A percentile compares a stretch with the other conserved stretches of the same genome.
phyloP scores from a whole-genome alignment of 2,329 filamentous ascomycete genomes.

The Beauveria caledonica region DNA sequence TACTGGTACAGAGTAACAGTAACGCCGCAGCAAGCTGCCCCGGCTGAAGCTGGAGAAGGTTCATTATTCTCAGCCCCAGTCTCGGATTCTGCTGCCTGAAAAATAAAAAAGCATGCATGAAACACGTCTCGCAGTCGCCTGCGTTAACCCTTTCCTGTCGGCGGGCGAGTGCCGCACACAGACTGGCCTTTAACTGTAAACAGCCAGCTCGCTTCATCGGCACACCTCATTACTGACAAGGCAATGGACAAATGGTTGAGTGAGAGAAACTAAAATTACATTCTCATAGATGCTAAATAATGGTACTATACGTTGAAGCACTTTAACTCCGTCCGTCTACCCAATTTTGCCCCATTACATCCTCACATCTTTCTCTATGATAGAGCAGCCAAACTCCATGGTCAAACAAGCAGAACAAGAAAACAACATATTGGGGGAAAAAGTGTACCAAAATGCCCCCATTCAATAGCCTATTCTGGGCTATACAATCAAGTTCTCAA shows the following conservation, averaged over 20 bases:
- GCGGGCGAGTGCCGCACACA: background rate
- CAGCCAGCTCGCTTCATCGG: too few relatives aligned
- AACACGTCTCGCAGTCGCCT: background rate
- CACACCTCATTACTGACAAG: background rate
- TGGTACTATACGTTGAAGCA: background rate
- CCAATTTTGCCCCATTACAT: background rate
- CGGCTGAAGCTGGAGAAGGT: background rate
- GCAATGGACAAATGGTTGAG: background rate
- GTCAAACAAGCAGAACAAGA: background rate
- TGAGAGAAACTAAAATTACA: background rate
- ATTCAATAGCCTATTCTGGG: background rate
- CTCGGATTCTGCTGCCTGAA: background rate
- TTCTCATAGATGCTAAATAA: background rate
- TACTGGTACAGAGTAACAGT: background rate
- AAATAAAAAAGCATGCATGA: background rate
- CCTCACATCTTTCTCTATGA: background rate
- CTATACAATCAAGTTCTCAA: constrained; percentile 40
- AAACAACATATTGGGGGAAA: background rate
- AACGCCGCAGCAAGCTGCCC: background rate
- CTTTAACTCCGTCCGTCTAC: background rate
- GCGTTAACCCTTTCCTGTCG: background rate
- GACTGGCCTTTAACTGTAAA: too few relatives aligned
- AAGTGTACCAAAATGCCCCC: background rate
- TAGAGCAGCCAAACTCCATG: background rate
- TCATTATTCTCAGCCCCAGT: background rate